Evolutionary conservation across 192 early-diverging fungal genomes (phyloP).

Genomic region (Cladochytrium replicatum): DNA sequence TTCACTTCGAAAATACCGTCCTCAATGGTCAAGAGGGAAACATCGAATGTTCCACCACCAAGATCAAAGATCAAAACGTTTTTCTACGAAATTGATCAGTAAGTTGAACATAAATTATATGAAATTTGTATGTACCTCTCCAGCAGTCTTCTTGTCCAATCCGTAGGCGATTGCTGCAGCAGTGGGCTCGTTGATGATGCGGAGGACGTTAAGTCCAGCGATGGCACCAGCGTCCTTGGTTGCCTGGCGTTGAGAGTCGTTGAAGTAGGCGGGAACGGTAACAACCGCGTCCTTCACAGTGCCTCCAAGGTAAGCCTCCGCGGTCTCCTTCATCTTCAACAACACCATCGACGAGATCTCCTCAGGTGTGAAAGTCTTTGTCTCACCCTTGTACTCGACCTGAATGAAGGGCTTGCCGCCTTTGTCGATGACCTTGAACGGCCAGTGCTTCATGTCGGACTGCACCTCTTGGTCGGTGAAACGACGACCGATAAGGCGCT

Average conservation of each 20-base stretch:
- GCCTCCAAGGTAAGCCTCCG: conserved; percentile 73
- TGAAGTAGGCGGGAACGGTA: conserved; percentile 98
- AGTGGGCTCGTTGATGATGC: conserved; percentile 99
- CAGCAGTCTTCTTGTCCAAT: conserved; percentile 87
- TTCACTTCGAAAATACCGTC: conserved; percentile 98
- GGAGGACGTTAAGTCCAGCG: conserved; percentile 91
- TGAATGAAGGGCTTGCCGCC: conserved; percentile 82
- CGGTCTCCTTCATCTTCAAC: conserved; percentile 97
- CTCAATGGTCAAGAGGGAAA: conserved; percentile 92
- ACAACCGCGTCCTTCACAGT: conserved; percentile 86
- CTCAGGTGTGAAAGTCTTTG: conserved; percentile 91
- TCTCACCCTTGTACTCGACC: conserved; percentile 93
- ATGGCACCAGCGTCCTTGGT: conserved; percentile 99
- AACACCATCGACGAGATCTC: conserved; percentile 98
- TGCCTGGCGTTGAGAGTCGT: conserved; percentile 98
- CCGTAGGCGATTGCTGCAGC: conserved; percentile 99
- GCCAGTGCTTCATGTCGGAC: conserved; percentile 99
- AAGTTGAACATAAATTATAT: conserved; percentile 76
- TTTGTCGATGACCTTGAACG: conserved; percentile 90
- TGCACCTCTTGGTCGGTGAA: conserved; percentile 90
- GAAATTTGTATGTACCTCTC: conserved; percentile 90
- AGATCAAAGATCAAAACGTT: conserved; percentile 95
- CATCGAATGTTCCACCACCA: conserved; percentile 97
- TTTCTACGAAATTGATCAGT: conserved; percentile 72
- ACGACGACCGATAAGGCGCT: conserved; percentile 95